Evolutionary conservation across 129 eudicot species (phyloP).

Genomic region (Kitagawia praeruptora): DNA sequence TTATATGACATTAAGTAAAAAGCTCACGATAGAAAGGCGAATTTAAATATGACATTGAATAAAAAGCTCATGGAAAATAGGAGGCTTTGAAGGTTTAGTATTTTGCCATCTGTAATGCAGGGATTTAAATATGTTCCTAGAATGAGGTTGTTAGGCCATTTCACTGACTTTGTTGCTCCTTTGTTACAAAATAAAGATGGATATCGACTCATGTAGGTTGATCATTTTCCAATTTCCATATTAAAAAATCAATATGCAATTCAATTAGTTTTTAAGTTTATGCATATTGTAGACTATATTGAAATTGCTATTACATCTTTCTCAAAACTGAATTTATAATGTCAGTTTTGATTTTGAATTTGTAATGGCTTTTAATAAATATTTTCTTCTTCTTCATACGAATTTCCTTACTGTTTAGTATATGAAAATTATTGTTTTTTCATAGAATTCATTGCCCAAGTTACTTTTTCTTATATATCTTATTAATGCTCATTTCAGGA

Average conservation of each 20-base stretch:
- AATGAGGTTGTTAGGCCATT: neutral
- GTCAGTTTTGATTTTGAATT: neutral
- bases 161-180: neutral
- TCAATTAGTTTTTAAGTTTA: neutral
- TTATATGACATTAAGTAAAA: neutral
- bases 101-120: neutral
- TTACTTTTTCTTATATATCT: neutral
- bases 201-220: neutral
- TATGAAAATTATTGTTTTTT: neutral
- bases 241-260: no score
- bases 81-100: neutral
- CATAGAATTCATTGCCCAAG: no score
- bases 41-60: no score
- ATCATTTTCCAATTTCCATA: no score
- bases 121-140: neutral
- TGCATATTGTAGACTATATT: neutral
- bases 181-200: neutral
- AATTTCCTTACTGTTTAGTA: neutral
- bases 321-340: neutral
- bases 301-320: neutral
- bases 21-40: neutral
- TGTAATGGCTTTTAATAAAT: neutral
- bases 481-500: slow-evolving; percentile 40
- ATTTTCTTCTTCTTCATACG: no score
- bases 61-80: neutral